Percentiles rank a stretch among this genome's conserved stretches.
Conservation (phyloP, 805 yeast genomes). For the Spathaspora arborariae region DNA sequence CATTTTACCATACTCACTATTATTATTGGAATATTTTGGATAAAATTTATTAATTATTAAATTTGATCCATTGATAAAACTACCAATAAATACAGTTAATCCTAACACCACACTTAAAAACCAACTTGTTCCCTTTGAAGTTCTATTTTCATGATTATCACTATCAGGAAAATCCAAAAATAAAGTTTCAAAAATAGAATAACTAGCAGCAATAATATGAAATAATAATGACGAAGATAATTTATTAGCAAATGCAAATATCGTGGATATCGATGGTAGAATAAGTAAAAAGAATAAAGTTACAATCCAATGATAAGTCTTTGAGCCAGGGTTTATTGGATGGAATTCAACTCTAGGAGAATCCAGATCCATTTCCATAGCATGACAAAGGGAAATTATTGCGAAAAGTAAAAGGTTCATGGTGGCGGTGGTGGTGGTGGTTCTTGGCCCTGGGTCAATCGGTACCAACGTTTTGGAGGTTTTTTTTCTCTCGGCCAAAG, state of each 20-base stretch:
- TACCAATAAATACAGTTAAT: constrained; percentile 50
- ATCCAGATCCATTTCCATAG: constrained; percentile 16
- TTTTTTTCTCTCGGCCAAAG: no score
- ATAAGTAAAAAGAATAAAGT: constrained; percentile 46
- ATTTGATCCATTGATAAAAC: constrained; percentile 51
- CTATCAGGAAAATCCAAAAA: constrained; percentile 61
- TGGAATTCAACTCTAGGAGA: constrained; percentile 33
- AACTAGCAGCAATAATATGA: constrained; percentile 45
- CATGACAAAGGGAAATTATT: neutral
- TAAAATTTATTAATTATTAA: constrained; percentile 31
- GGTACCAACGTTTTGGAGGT: no score
- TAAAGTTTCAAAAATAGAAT: constrained; percentile 54
- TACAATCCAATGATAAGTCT: constrained; percentile 63
- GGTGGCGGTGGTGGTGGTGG: no score
- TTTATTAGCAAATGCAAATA: constrained; percentile 52
- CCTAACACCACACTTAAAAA: constrained; percentile 47
- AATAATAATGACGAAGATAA: constrained; percentile 41
- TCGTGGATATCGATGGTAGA: constrained; percentile 54
- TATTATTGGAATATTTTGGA: constrained; percentile 27
- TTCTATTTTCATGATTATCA: constrained; percentile 61
- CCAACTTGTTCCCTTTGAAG: constrained; percentile 69
- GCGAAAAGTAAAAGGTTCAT: neutral
- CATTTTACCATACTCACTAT: constrained; percentile 32
- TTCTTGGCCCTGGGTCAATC: no score
- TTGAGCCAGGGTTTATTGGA: constrained; percentile 46